Evolutionary conservation across 2,329 filamentous ascomycete genomes (phyloP), one percentile per base, ranked within the genome.

Genomic region (Sporothrix luriei): DNA sequence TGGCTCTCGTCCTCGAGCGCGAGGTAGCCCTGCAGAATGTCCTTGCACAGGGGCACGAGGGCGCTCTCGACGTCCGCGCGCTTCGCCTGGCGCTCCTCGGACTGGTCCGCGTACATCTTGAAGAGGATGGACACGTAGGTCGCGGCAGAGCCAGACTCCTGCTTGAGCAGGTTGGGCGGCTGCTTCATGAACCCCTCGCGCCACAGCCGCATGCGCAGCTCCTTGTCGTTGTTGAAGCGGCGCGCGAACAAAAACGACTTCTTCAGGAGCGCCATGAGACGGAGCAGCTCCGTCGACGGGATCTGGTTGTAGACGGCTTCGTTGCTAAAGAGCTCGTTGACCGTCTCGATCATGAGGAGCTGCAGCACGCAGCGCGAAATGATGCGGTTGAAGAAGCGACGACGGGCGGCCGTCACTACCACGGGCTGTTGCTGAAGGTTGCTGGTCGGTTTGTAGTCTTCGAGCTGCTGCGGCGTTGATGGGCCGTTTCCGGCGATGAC

Each of bases 181-280:
- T 99, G 95, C 81, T 97, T 97, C 95, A 99, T 99, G 84, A 99
- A 99, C 0, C 96, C 95, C 78, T 99, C 95, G 66, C 93, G 87
- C 93, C 96, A 99, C 21, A 99, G 84, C 21, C 92, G 88, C 85
- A 97, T 97, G 59, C 95, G 89, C 49, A 99, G 84, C 74, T 98
- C 95, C 80, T 97, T 97, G 81, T 99, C 94, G 73, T 93, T 93
- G 79, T 99, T 99, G 84, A 99, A 99, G 75, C 91, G 91, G 76
- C 96, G 94, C 57, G 96, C 95, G 75, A 99, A 99, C 71, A 96
- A 89, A 81, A 97, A 99, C 38, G 91, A 95, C 78, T 96, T 95
- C 81, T 99, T 99, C 40, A 99, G 85, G 0, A 99, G 85, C 0
- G 87, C 88, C 96, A 99, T 99, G 16, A 99, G 84, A 2, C 94